These are phyloP conservation scores for Rhodotorula sp. DNA, from an alignment of 1,284 basidiomycete genomes.

Conservation along the genomic window DNA sequence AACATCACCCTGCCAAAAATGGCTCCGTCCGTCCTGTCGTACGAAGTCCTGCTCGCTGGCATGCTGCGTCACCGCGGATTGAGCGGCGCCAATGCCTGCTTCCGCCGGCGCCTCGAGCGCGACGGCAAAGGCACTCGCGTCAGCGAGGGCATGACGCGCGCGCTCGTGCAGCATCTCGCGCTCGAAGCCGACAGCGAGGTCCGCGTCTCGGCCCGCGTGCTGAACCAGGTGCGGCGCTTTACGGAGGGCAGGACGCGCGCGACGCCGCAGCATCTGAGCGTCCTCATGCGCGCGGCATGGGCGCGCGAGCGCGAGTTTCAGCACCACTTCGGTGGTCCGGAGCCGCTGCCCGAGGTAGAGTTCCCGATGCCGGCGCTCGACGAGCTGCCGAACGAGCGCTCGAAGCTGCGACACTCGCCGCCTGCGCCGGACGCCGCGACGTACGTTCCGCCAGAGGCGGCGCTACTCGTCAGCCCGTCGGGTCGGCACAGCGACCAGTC, in stretches of 20 bases:
- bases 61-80: constrained; percentile 25
- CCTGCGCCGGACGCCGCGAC: background rate
- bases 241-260: constrained; percentile 16
- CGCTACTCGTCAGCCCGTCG: background rate
- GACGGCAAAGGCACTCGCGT: constrained; percentile 7
- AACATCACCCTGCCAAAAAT: constrained; percentile 1
- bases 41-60: constrained; percentile 26
- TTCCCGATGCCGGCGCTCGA: constrained; percentile 13
- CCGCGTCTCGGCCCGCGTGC: constrained; percentile 2
- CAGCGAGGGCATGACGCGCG: constrained; percentile 30
- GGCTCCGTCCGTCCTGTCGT: constrained; percentile 6
- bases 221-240: constrained; percentile 24
- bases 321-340: background rate
- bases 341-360: constrained; percentile 7
- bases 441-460: constrained; percentile 1
- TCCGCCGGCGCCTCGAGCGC: constrained; percentile 8
- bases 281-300: constrained; percentile 34
- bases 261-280: constrained; percentile 24
- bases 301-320: constrained; percentile 10
- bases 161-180: constrained; percentile 28
- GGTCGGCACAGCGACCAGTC: background rate
- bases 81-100: constrained; percentile 16
- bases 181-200: constrained; percentile 11
- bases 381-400: background rate
- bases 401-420: background rate